phyloP scores from a whole-genome alignment of 768 basidiomycete genomes.

The Cystofilobasidium bisporidii region DNA sequence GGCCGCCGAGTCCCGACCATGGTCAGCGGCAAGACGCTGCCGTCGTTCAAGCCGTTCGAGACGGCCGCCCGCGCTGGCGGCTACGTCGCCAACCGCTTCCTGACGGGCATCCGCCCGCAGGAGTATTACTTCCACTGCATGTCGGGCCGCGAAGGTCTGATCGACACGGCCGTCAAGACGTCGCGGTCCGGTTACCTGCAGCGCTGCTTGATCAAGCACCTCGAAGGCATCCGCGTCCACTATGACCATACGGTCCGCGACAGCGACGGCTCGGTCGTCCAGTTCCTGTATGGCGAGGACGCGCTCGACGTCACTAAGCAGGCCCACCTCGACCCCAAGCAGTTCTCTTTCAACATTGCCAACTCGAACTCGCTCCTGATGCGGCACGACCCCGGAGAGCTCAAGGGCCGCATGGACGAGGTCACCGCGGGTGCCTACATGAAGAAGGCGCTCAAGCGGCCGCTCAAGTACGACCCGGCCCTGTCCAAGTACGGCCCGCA shows the following conservation, averaged over 20 bases:
- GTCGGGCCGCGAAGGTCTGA: slow-evolving; percentile 97
- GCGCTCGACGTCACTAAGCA: slow-evolving; percentile 93
- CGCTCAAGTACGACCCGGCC: slow-evolving; percentile 57
- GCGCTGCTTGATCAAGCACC: slow-evolving; percentile 93
- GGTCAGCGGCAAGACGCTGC: slow-evolving; percentile 97
- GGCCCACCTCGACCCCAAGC: slow-evolving; percentile 64
- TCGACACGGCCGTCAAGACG: slow-evolving; percentile 98
- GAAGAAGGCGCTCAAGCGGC: slow-evolving; percentile 72
- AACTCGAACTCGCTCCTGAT: slow-evolving; percentile 73
- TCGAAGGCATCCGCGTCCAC: slow-evolving; percentile 91
- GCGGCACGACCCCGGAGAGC: slow-evolving; percentile 53
- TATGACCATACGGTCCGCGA: slow-evolving; percentile 98
- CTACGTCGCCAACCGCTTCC: slow-evolving; percentile 94
- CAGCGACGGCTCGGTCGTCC: slow-evolving; percentile 82
- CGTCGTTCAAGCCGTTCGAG: slow-evolving; percentile 93
- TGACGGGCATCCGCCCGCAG: slow-evolving; percentile 95
- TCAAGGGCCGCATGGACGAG: slow-evolving; percentile 51
- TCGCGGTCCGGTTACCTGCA: slow-evolving; percentile 97
- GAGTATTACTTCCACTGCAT: slow-evolving; percentile 99
- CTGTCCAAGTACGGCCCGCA: slow-evolving; percentile 68
- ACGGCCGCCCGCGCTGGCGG: slow-evolving; percentile 97
- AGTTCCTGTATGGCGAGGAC: slow-evolving; percentile 96
- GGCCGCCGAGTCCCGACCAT: slow-evolving; percentile 97
- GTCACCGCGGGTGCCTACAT: slow-evolving; percentile 63
- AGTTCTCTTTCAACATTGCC: slow-evolving; percentile 85